Conservation (phyloP, 495 filamentous ascomycete species). For the Penicillium manginii region DNA sequence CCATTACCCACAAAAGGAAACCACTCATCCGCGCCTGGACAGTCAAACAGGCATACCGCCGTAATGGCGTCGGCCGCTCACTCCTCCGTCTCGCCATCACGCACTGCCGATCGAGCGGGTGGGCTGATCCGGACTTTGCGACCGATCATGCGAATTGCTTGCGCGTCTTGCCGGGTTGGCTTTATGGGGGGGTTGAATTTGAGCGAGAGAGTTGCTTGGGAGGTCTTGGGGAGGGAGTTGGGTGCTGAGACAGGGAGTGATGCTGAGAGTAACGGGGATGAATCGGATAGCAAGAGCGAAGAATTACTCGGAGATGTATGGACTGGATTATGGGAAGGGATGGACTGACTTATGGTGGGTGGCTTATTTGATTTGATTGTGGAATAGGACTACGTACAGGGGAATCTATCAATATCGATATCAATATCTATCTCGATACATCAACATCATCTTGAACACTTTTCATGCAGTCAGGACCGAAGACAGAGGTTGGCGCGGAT, state of each 20-base stretch:
- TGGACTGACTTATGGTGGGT: too few species aligned
- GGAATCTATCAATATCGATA: too few species aligned
- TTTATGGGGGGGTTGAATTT: conserved; percentile 1
- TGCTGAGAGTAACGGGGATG: too few species aligned
- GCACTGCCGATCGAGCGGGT: conserved; percentile 58
- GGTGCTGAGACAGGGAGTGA: not conserved
- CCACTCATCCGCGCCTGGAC: conserved; percentile 76
- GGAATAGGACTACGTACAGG: not conserved
- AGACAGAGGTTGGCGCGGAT: not conserved
- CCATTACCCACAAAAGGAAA: not conserved
- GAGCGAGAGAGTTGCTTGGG: too few species aligned
- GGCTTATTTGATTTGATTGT: not conserved
- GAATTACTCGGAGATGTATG: too few species aligned
- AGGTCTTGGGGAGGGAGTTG: too few species aligned
- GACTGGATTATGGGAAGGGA: too few species aligned
- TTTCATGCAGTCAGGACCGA: not conserved
- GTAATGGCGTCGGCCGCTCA: conserved; percentile 71
- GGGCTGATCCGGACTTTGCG: conserved; percentile 62
- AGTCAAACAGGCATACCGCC: conserved; percentile 65
- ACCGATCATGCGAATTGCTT: conserved; percentile 67
- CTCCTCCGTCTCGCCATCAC: conserved; percentile 55
- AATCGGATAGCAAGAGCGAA: too few species aligned
- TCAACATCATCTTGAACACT: too few species aligned
- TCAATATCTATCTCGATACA: too few species aligned
- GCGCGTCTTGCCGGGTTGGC: conserved; percentile 9